Conservation (phyloP, 352 stramenopile species). For the Globisporangium mamillatum region DNA sequence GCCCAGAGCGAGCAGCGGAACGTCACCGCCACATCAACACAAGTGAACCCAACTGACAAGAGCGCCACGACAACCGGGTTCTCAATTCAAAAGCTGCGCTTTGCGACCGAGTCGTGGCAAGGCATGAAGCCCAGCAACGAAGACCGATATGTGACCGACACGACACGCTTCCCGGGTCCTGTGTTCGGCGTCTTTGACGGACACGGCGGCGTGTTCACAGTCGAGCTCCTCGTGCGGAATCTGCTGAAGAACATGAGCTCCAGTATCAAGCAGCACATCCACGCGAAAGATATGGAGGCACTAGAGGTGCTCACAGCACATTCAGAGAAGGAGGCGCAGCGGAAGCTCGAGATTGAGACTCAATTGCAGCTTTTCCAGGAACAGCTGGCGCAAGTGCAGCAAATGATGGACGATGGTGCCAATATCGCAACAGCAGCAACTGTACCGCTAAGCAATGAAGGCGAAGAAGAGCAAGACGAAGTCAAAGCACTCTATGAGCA, state of each 20-base stretch:
- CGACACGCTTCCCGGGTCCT: constrained; percentile 38
- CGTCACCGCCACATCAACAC: not conserved
- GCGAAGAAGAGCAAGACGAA: constrained; percentile 14
- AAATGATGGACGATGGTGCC: constrained; percentile 15
- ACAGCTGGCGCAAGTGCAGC: constrained; percentile 30
- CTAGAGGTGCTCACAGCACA: constrained; percentile 18
- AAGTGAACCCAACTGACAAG: not conserved
- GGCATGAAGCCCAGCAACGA: constrained; percentile 58
- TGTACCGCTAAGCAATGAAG: not conserved
- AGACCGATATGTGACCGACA: constrained; percentile 38
- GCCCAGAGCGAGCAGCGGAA: not conserved
- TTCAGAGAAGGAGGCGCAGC: constrained; percentile 23
- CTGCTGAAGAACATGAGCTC: constrained; percentile 36
- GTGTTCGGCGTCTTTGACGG: constrained; percentile 65
- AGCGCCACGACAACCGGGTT: not conserved
- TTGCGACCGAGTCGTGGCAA: constrained; percentile 52
- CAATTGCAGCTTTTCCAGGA: constrained; percentile 28
- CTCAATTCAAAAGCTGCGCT: constrained; percentile 34
- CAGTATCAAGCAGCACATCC: constrained; percentile 29
- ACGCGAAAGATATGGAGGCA: constrained; percentile 18
- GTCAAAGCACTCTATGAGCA: constrained; percentile 23
- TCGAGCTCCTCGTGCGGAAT: constrained; percentile 40
- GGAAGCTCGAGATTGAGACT: constrained; percentile 27
- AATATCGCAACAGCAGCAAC: not conserved
- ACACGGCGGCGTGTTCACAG: constrained; percentile 50